Evolutionary conservation across 257 asterid genomes (phyloP).

Genomic region (Ilex aquifolium): DNA sequence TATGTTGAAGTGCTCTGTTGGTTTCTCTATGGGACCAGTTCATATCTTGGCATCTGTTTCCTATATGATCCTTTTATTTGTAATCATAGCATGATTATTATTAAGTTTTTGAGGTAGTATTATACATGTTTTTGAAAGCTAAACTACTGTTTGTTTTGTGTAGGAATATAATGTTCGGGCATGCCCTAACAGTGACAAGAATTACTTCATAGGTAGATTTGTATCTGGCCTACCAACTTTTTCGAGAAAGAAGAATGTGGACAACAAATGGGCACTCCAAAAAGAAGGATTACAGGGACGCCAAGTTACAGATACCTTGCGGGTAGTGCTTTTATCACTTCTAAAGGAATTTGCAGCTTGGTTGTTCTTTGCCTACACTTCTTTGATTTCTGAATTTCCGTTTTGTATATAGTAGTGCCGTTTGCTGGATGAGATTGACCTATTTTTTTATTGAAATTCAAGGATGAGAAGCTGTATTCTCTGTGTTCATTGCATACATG

Average conservation of each 20-base stretch:
- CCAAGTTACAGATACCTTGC: constrained; percentile 73
- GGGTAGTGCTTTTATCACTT: constrained; percentile 42
- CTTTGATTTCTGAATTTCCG: not conserved
- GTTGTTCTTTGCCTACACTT: not conserved
- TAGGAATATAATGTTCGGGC: constrained; percentile 95
- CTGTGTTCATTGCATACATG: no score
- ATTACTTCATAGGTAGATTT: constrained; percentile 86
- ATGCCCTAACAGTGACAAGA: constrained; percentile 63
- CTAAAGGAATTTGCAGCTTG: not conserved
- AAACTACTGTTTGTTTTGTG: not conserved
- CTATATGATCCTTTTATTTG: no score
- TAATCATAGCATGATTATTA: no score
- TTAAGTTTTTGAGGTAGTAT: no score
- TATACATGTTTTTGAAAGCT: not conserved
- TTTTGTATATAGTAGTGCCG: no score
- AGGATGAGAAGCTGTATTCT: no score
- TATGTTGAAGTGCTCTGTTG: no score
- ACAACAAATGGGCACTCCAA: constrained; percentile 86
- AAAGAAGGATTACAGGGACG: constrained; percentile 97
- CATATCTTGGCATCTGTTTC: no score
- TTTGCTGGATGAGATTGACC: no score
- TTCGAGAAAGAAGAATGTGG: constrained; percentile 60
- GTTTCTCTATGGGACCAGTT: no score
- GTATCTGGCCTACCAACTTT: constrained; percentile 80
- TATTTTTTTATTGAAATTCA: no score